Percentiles rank a stretch among this genome's conserved stretches.
These are phyloP conservation scores for Coleophoma cylindrospora DNA, from an alignment of 2,329 filamentous ascomycete species.

Conservation along the genomic window DNA sequence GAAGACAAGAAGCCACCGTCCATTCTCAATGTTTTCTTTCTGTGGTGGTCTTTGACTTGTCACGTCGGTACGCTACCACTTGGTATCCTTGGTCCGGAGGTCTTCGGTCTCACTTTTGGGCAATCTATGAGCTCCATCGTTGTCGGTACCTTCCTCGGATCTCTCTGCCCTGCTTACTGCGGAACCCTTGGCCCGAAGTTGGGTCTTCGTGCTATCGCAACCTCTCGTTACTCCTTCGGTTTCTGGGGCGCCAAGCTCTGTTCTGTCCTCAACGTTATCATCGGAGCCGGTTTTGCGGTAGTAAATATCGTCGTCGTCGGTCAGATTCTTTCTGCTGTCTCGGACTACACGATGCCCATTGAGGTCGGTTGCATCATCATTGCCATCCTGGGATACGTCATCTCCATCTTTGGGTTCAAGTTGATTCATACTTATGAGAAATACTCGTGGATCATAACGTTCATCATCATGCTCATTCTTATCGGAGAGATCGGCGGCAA, in stretches of 20 bases:
- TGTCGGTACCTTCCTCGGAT: conserved; percentile 34
- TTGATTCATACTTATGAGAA: conserved; percentile 41
- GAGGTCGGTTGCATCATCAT: conserved; percentile 29
- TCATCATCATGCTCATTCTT: conserved; percentile 41
- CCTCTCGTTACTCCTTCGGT: conserved; percentile 42
- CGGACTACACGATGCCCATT: conserved; percentile 33
- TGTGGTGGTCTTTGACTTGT: conserved; percentile 39
- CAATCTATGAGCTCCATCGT: conserved; percentile 35
- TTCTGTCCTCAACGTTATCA: conserved; percentile 39
- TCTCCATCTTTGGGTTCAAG: conserved; percentile 29
- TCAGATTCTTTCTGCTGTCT: conserved; percentile 24
- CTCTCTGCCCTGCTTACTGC: conserved; percentile 32
- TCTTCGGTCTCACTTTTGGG: conserved; percentile 37
- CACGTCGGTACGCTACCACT: conserved; percentile 32
- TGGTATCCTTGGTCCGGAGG: conserved; percentile 39
- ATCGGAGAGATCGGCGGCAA: conserved; percentile 39
- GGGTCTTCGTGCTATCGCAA: conserved; percentile 36
- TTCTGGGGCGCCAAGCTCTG: conserved; percentile 44
- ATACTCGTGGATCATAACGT: conserved; percentile 41
- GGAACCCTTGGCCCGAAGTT: conserved; percentile 36
- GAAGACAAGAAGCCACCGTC: conserved; percentile 37
- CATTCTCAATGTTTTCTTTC: conserved; percentile 34
- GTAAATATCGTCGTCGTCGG: conserved; percentile 42
- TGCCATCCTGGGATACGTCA: conserved; percentile 19
- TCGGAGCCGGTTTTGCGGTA: conserved; percentile 33